phyloP scores from a whole-genome alignment of 164 flowering plant species.

The Paratinospora sagittata region DNA sequence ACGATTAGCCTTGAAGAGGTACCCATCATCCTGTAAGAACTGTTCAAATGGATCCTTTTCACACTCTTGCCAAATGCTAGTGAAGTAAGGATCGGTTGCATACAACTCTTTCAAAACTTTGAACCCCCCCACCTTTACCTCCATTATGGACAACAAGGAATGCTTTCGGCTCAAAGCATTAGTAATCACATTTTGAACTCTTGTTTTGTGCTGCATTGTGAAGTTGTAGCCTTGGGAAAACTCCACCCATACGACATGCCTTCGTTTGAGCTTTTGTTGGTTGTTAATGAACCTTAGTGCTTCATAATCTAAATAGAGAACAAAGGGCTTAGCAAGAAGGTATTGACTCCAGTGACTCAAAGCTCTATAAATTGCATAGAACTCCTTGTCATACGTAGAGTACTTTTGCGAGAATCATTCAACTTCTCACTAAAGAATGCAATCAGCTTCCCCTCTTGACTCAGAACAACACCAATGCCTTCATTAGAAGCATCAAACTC shows the following conservation, averaged over 20 bases:
- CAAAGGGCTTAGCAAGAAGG: neutral
- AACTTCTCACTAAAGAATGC: conserved; percentile 6
- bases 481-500: conserved; percentile 5
- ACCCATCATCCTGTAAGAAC: conserved; percentile 7
- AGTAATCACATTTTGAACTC: too few species aligned
- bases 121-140: conserved; percentile 8
- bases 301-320: conserved; percentile 6
- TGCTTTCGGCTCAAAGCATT: too few species aligned
- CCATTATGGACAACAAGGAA: neutral
- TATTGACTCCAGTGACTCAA: conserved; percentile 11
- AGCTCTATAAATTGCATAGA: conserved; percentile 12
- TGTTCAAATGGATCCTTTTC: neutral
- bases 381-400: conserved; percentile 13
- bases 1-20: conserved; percentile 3
- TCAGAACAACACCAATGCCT: conserved; percentile 2
- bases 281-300: conserved; percentile 5
- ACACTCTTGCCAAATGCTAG: too few species aligned
- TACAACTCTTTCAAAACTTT: conserved; percentile 9
- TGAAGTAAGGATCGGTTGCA: conserved; percentile 8
- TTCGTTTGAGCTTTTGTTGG: too few species aligned
- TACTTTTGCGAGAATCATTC: conserved; percentile 3
- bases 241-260: too few species aligned
- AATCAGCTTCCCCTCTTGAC: conserved; percentile 2
- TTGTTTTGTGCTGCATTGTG: too few species aligned
- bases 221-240: too few species aligned